Percentiles rank a stretch among this genome's conserved stretches.
Evolutionary conservation across 1,139 yeast species (phyloP).

Genomic region (Diutina mesorugosa): DNA sequence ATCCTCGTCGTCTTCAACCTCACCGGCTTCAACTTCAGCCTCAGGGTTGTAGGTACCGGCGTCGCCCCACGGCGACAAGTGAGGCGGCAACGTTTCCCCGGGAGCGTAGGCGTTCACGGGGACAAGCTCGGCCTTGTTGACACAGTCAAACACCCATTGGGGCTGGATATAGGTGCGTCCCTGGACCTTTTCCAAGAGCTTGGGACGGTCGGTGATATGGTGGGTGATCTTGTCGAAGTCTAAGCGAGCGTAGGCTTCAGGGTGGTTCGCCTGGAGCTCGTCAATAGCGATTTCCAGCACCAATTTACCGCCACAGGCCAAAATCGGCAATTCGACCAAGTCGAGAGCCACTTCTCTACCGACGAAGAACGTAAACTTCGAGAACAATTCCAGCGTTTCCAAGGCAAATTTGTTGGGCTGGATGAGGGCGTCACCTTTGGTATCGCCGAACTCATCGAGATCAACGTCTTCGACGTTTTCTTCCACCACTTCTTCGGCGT

Average conservation of each 20-base stretch:
- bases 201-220: constrained; percentile 90
- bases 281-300: constrained; percentile 84
- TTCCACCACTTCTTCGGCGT: constrained; percentile 24
- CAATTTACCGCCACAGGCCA: constrained; percentile 79
- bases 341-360: constrained; percentile 97
- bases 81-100: constrained; percentile 94
- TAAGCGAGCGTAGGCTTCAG: constrained; percentile 29
- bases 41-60: constrained; percentile 82
- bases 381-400: constrained; percentile 51
- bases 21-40: constrained; percentile 21
- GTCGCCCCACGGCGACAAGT: constrained; percentile 98
- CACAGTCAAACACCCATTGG: constrained; percentile 92
- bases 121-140: constrained; percentile 64
- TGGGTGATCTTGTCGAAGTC: constrained; percentile 71
- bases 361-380: constrained; percentile 66
- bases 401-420: constrained; percentile 66
- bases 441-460: constrained; percentile 59
- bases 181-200: constrained; percentile 59
- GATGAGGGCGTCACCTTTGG: constrained; percentile 61
- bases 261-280: constrained; percentile 39
- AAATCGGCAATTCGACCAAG: constrained; percentile 73
- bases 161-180: constrained; percentile 95
- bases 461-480: constrained; percentile 28
- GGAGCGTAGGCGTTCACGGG: constrained; percentile 79
- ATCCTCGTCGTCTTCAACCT: constrained; percentile 10